A percentile compares a stretch with the other conserved stretches of the same genome.
Evolutionary conservation across 495 filamentous ascomycete genomes (phyloP).

Genomic region (Rhypophila decipiens): DNA sequence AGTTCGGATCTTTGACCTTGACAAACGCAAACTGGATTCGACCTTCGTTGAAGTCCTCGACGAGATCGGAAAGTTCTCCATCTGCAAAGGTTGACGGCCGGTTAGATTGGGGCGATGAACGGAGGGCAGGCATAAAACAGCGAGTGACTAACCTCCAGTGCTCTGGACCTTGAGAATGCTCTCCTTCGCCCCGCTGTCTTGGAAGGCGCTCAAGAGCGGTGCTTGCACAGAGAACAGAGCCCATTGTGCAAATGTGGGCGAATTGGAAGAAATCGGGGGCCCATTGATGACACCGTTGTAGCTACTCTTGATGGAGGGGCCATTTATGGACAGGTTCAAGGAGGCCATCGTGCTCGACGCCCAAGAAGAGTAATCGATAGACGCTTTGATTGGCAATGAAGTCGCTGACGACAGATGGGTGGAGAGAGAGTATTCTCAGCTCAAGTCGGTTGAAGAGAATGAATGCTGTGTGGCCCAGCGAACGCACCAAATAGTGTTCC

Average conservation of each 20-base stretch:
- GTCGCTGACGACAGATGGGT: too few relatives aligned
- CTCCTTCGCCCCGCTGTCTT: slow-evolving; percentile 77
- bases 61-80: slow-evolving; percentile 87
- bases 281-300: slow-evolving; percentile 84
- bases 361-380: too few relatives aligned
- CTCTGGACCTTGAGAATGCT: slow-evolving; percentile 91
- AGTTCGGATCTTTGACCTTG: slow-evolving; percentile 94
- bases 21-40: slow-evolving; percentile 94
- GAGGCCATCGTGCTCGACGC: slow-evolving; percentile 75
- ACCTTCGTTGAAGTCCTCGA: slow-evolving; percentile 96
- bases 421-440: too few relatives aligned
- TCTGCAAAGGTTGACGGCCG: slow-evolving; percentile 46
- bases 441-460: too few relatives aligned
- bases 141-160: slow-evolving; percentile 67
- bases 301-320: slow-evolving; percentile 84
- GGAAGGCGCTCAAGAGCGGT: slow-evolving; percentile 85
- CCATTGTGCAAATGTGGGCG: slow-evolving; percentile 62
- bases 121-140: neutral
- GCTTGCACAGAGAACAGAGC: slow-evolving; percentile 87
- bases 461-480: too few relatives aligned
- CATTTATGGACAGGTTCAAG: slow-evolving; percentile 85
- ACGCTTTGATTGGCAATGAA: too few relatives aligned
- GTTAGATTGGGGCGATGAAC: slow-evolving; percentile 7
- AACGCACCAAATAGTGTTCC: too few relatives aligned
- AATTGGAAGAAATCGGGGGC: slow-evolving; percentile 54